phyloP scores from a whole-genome alignment of 352 stramenopile genomes.

The Phytophthora boehmeriae region DNA sequence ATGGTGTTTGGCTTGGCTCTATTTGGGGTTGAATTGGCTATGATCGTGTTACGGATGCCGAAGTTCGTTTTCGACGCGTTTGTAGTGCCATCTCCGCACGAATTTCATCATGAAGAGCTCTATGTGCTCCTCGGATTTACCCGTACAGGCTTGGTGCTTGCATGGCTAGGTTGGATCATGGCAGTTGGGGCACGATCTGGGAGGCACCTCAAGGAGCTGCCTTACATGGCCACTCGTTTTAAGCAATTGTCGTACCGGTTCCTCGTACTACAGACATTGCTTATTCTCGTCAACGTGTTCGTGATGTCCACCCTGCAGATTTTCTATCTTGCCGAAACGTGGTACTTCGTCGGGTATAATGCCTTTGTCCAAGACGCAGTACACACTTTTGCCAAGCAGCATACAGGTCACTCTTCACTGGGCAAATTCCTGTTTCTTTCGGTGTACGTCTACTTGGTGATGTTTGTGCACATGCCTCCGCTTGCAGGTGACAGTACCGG shows the following conservation, averaged over 20 bases:
- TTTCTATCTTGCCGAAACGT: conserved; percentile 62
- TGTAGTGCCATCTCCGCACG: conserved; percentile 3
- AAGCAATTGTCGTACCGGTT: conserved; percentile 90
- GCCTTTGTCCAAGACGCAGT: conserved; percentile 75
- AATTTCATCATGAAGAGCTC: conserved; percentile 47
- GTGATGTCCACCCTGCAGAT: conserved; percentile 73
- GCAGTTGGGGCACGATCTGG: conserved; percentile 61
- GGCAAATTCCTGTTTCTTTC: conserved; percentile 82
- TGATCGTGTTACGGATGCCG: conserved; percentile 73
- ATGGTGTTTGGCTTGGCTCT: conserved; percentile 39
- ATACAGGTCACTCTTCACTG: conserved; percentile 59
- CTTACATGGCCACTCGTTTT: conserved; percentile 87
- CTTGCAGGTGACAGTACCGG: conserved; percentile 50
- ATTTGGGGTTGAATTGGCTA: conserved; percentile 57
- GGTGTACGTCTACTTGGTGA: conserved; percentile 82
- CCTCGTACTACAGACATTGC: conserved; percentile 71
- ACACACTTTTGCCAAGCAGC: conserved; percentile 66
- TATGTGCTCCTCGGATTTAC: conserved; percentile 75
- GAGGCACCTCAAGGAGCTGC: conserved; percentile 62
- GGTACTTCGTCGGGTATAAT: conserved; percentile 71
- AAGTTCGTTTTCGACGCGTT: conserved; percentile 42
- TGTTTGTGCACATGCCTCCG: conserved; percentile 84
- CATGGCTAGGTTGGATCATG: conserved; percentile 79
- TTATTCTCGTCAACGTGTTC: conserved; percentile 80
- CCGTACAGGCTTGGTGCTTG: conserved; percentile 59